These are phyloP conservation scores for Kalanchoe fedtschenkoi DNA, from an alignment of 164 flowering plant genomes.

Conservation along the genomic window DNA sequence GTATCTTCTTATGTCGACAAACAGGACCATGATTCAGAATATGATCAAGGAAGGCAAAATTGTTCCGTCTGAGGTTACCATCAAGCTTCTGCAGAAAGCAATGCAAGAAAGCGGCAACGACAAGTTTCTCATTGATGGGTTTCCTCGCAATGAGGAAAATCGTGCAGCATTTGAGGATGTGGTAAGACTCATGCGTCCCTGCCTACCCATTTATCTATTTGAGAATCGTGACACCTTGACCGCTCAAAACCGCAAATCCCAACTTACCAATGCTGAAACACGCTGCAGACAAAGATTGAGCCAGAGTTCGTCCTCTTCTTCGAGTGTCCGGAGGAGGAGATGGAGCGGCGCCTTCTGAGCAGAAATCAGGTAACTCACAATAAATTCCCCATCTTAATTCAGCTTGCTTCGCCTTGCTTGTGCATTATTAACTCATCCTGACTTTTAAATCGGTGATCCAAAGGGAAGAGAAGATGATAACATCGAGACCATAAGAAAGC, in stretches of 20 bases:
- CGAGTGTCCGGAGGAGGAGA: slow-evolving; percentile 83
- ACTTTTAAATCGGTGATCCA: not conserved
- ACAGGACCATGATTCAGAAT: slow-evolving; percentile 8
- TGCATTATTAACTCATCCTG: not conserved
- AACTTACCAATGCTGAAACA: not conserved
- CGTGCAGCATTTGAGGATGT: slow-evolving; percentile 6
- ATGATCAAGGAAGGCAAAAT: slow-evolving; percentile 8
- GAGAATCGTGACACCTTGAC: no score
- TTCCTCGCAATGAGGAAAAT: slow-evolving; percentile 7
- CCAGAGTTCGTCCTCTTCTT: slow-evolving; percentile 74
- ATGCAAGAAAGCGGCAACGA: slow-evolving; percentile 1
- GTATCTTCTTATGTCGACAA: not conserved
- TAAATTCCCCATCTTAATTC: not conserved
- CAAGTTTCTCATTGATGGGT: slow-evolving; percentile 6
- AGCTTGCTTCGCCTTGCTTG: not conserved
- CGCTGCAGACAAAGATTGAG: slow-evolving; percentile 63
- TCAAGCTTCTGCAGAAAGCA: slow-evolving; percentile 6
- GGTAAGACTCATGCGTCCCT: not conserved
- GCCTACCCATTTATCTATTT: not conserved
- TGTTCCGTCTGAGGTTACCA: slow-evolving; percentile 9
- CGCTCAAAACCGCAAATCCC: not conserved
- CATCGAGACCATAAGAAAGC: slow-evolving; percentile 72
- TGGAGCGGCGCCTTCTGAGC: slow-evolving; percentile 77
- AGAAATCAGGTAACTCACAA: slow-evolving; percentile 64
- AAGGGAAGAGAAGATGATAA: slow-evolving; percentile 94